phyloP scores from a whole-genome alignment of 306 rosid species.

The Fragaria ananassa region DNA sequence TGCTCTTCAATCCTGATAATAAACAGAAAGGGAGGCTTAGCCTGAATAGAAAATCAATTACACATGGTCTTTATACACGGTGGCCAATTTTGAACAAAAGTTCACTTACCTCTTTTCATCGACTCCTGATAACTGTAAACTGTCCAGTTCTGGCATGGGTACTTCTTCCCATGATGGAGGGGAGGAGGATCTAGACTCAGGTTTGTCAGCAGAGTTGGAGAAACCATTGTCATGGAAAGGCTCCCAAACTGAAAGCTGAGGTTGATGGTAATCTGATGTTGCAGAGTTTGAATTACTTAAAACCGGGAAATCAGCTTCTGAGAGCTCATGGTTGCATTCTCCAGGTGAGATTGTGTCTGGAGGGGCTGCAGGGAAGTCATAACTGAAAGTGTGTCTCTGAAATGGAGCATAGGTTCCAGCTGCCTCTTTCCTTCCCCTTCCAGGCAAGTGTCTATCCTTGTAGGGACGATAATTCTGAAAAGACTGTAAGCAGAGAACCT shows the following conservation, averaged over 20 bases:
- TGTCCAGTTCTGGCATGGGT: constrained; percentile 36
- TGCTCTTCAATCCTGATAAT: constrained; percentile 30
- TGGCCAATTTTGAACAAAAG: background rate
- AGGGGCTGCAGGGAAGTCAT: constrained; percentile 39
- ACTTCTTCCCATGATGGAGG: constrained; percentile 44
- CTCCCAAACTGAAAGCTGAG: constrained; percentile 38
- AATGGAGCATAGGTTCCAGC: constrained; percentile 38
- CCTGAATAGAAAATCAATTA: constrained; percentile 35
- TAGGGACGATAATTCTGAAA: constrained; percentile 49
- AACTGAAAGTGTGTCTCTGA: constrained; percentile 35
- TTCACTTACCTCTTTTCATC: constrained; percentile 52
- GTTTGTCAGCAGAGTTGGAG: constrained; percentile 40
- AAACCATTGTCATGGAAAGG: constrained; percentile 38
- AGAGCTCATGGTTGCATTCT: constrained; percentile 42
- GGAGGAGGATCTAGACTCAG: constrained; percentile 41
- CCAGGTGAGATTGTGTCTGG: constrained; percentile 34
- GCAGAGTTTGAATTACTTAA: constrained; percentile 38
- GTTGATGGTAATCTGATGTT: constrained; percentile 40
- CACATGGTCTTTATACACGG: background rate
- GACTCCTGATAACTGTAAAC: constrained; percentile 25
- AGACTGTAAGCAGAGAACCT: constrained; percentile 28
- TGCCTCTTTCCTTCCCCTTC: constrained; percentile 52
- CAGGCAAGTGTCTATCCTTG: constrained; percentile 42
- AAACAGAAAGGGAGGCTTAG: background rate
- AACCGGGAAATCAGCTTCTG: constrained; percentile 51